A percentile compares a stretch with the other conserved stretches of the same genome.
phyloP scores from a whole-genome alignment of 371 early-diverging fungal species.

The Syncephalastrum contaminatum region DNA sequence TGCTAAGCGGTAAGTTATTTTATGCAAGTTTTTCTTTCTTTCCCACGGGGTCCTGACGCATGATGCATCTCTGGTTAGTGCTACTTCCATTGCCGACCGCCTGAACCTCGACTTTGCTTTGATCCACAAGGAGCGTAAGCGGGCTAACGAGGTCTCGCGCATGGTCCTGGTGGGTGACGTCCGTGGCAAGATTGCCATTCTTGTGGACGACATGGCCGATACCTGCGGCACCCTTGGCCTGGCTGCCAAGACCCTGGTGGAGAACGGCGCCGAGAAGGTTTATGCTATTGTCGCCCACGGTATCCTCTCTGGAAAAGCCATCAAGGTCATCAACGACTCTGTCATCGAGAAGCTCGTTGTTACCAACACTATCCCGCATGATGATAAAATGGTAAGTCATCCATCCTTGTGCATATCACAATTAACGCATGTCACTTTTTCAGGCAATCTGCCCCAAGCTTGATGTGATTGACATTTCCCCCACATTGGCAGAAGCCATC shows the following conservation, averaged over 20 bases:
- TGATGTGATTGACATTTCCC: conserved; percentile 90
- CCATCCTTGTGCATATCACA: background rate
- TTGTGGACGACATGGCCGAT: conserved; percentile 98
- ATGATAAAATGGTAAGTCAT: conserved; percentile 69
- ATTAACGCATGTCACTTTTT: background rate
- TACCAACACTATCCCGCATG: conserved; percentile 94
- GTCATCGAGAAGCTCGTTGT: conserved; percentile 84
- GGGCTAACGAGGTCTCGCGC: conserved; percentile 92
- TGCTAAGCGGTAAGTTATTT: conserved; percentile 82
- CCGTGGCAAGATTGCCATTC: conserved; percentile 82
- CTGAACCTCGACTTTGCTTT: conserved; percentile 96
- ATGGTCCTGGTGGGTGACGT: conserved; percentile 98
- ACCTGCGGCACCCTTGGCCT: conserved; percentile 94
- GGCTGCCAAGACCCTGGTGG: conserved; percentile 89
- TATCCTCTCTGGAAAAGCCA: conserved; percentile 91
- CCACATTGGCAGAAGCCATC: conserved; percentile 92
- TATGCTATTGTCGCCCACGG: conserved; percentile 97
- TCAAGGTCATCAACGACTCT: conserved; percentile 86
- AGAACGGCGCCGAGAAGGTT: conserved; percentile 90
- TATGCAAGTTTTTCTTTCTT: background rate
- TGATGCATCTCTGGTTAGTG: conserved; percentile 47
- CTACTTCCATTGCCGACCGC: conserved; percentile 94
- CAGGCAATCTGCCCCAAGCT: conserved; percentile 84
- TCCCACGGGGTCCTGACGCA: background rate
- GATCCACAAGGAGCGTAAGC: conserved; percentile 97